Evolutionary conservation across 495 filamentous ascomycete genomes (phyloP).

Genomic region (Penicillium herquei): DNA sequence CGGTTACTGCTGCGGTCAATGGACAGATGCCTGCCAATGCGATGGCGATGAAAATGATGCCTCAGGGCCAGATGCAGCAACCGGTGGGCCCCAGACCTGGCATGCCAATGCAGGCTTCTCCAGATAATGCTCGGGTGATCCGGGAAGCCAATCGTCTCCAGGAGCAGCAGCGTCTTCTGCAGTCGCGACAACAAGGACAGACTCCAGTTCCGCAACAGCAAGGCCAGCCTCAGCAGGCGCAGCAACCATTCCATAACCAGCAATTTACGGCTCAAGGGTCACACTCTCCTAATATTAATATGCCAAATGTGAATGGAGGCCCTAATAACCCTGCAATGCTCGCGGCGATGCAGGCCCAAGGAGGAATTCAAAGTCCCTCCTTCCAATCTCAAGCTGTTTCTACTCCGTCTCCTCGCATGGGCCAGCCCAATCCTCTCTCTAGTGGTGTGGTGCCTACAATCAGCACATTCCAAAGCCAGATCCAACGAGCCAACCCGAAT

Average conservation of each 20-base stretch:
- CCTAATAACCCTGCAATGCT: conserved; percentile 55
- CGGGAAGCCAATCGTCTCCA: conserved; percentile 64
- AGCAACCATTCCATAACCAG: conserved; percentile 42
- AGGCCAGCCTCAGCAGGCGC: conserved; percentile 36
- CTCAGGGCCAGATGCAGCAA: conserved; percentile 69
- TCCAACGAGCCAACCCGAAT: conserved; percentile 54
- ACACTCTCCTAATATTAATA: conserved; percentile 41
- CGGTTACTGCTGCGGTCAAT: conserved; percentile 32
- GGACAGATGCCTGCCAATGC: conserved; percentile 51
- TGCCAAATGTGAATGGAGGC: conserved; percentile 49
- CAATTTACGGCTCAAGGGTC: conserved; percentile 45
- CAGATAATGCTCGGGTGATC: conserved; percentile 51
- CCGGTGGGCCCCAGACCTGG: conserved; percentile 57
- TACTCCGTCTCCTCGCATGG: conserved; percentile 51
- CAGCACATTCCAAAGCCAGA: conserved; percentile 49
- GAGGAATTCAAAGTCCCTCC: conserved; percentile 50
- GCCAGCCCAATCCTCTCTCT: conserved; percentile 50
- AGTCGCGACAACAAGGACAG: conserved; percentile 60
- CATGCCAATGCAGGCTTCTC: conserved; percentile 53
- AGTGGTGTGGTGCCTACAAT: conserved; percentile 55
- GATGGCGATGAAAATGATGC: conserved; percentile 66
- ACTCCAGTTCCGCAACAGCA: conserved; percentile 35
- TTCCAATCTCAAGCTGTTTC: conserved; percentile 49
- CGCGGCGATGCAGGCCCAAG: conserved; percentile 48
- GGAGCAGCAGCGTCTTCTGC: conserved; percentile 63